Conservation (phyloP, 139 green algal species). For the Ettlia oleoabundans region DNA sequence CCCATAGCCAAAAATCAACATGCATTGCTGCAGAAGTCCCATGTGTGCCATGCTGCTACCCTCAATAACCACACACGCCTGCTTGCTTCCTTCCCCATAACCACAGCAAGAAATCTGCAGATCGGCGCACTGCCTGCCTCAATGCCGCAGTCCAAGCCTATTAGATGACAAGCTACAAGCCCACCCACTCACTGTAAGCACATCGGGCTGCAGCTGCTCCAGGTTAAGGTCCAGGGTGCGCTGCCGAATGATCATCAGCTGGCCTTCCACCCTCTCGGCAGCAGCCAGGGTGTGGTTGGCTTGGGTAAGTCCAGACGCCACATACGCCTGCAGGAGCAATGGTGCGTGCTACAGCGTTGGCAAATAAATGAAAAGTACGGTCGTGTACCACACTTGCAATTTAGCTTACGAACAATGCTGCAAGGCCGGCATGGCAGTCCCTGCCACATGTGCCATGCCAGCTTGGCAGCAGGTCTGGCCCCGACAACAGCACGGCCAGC, state of each 20-base stretch:
- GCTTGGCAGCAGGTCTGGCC: not conserved
- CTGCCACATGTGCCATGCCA: not conserved
- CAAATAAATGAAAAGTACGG: too few species aligned
- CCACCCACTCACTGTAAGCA: not conserved
- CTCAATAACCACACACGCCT: too few species aligned
- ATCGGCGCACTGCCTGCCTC: too few species aligned
- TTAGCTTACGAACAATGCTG: too few species aligned
- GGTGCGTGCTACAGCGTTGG: not conserved
- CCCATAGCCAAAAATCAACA: too few species aligned
- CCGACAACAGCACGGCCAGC: not conserved
- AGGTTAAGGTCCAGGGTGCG: not conserved
- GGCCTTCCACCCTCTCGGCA: not conserved
- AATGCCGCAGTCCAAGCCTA: too few species aligned
- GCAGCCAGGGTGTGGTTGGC: conserved; percentile 9
- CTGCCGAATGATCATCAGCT: not conserved
- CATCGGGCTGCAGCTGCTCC: conserved; percentile 10
- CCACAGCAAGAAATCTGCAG: too few species aligned
- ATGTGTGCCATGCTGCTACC: too few species aligned
- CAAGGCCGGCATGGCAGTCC: too few species aligned
- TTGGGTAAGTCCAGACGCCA: not conserved
- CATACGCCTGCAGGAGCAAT: conserved; percentile 3
- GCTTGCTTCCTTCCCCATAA: too few species aligned
- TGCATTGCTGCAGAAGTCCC: too few species aligned
- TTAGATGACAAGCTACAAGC: not conserved
- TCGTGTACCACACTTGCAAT: too few species aligned